phyloP scores from a whole-genome alignment of 208 protist genomes.

The Leishmania turanica region DNA sequence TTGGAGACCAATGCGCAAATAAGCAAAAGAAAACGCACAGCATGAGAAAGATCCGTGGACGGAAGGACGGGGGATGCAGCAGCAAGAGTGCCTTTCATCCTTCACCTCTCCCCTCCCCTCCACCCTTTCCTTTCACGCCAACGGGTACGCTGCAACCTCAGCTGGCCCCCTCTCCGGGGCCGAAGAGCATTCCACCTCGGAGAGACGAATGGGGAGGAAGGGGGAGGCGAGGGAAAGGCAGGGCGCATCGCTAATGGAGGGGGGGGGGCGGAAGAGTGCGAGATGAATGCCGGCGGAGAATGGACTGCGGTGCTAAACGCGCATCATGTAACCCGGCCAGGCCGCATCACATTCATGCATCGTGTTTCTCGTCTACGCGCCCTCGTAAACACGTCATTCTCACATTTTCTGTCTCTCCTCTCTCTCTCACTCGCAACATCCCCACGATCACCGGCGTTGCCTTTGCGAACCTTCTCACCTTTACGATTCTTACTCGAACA shows the following conservation, averaged over 20 bases:
- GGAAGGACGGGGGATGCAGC: not conserved
- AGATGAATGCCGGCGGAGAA: not conserved
- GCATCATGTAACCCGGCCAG: not conserved
- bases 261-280: not conserved
- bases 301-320: not conserved
- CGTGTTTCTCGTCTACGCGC: not conserved
- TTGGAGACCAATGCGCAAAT: not conserved
- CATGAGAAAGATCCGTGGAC: not conserved
- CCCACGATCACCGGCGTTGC: not conserved
- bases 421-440: not conserved
- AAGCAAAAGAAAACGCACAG: not conserved
- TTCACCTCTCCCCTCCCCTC: not conserved
- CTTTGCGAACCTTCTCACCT: not conserved
- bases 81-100: not conserved
- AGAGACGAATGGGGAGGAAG: not conserved
- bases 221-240: not conserved
- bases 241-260: not conserved
- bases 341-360: not conserved
- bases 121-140: not conserved
- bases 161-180: not conserved
- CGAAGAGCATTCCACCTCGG: not conserved
- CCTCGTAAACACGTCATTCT: not conserved
- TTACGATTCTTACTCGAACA: not conserved
- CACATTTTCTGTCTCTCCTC: not conserved
- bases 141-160: not conserved